Conservation (phyloP, 179 eudicot species). For the Gypsophila paniculata region DNA sequence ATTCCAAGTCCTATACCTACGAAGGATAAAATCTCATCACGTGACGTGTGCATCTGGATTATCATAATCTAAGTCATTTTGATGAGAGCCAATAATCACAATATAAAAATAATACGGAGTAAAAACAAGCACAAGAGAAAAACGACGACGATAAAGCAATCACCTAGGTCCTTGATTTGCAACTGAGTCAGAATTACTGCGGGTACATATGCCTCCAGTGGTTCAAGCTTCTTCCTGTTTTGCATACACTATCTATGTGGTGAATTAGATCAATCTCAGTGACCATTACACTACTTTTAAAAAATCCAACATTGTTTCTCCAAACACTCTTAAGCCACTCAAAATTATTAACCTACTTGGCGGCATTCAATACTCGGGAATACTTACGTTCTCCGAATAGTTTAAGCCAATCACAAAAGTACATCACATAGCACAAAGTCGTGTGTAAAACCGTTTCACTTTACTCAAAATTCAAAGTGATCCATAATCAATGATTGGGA, state of each 20-base stretch:
- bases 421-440: too few species aligned
- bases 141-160: constrained; percentile 4
- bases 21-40: too few species aligned
- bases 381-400: too few species aligned
- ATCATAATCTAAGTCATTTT: too few species aligned
- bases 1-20: too few species aligned
- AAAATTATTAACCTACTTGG: neutral
- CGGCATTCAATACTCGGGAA: neutral
- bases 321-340: neutral
- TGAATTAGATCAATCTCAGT: constrained; percentile 25
- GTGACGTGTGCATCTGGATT: too few species aligned
- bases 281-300: neutral
- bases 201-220: constrained; percentile 85
- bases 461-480: too few species aligned
- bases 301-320: neutral
- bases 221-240: constrained; percentile 87
- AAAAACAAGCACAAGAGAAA: neutral
- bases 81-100: too few species aligned
- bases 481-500: too few species aligned
- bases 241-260: constrained; percentile 30
- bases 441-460: too few species aligned
- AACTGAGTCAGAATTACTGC: constrained; percentile 77
- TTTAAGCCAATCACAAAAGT: too few species aligned
- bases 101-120: neutral
- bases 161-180: constrained; percentile 86